These are phyloP conservation scores for Populus hybrid DNA, from an alignment of 441 rosid genomes.

Conservation along the genomic window DNA sequence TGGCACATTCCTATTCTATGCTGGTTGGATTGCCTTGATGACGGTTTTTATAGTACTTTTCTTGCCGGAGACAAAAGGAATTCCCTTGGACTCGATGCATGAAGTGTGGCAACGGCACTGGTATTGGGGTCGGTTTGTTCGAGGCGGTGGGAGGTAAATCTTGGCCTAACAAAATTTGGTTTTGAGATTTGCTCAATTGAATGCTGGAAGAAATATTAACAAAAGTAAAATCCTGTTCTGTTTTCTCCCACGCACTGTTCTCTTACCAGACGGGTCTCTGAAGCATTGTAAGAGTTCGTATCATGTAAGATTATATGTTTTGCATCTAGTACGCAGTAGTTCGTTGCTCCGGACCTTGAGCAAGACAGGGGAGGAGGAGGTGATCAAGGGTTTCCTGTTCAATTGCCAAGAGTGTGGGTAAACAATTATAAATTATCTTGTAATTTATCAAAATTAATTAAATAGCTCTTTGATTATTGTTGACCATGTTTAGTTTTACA, in stretches of 20 bases:
- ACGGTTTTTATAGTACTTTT: conserved; percentile 53
- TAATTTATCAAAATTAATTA: background rate
- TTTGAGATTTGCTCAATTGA: background rate
- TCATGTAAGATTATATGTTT: background rate
- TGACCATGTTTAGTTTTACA: background rate
- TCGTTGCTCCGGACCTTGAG: background rate
- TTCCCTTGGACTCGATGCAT: conserved; percentile 65
- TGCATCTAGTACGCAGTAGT: background rate
- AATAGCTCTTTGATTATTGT: background rate
- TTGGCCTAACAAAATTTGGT: background rate
- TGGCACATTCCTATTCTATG: conserved; percentile 72
- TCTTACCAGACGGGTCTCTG: background rate
- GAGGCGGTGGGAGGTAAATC: background rate
- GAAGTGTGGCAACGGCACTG: conserved; percentile 74
- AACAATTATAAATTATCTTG: background rate
- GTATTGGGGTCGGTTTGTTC: conserved; percentile 62
- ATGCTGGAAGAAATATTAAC: no score
- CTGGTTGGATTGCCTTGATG: conserved; percentile 68
- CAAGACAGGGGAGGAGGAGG: background rate
- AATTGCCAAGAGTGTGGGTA: background rate
- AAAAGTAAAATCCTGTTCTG: background rate
- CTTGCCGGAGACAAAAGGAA: conserved; percentile 81
- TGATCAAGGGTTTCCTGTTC: background rate
- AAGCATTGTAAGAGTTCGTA: no score
- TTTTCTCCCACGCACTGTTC: background rate